Percentiles rank a stretch among this genome's conserved stretches.
These are phyloP conservation scores for Cystobasidium pallidum DNA, from an alignment of 1,284 basidiomycete species.

Conservation along the genomic window DNA sequence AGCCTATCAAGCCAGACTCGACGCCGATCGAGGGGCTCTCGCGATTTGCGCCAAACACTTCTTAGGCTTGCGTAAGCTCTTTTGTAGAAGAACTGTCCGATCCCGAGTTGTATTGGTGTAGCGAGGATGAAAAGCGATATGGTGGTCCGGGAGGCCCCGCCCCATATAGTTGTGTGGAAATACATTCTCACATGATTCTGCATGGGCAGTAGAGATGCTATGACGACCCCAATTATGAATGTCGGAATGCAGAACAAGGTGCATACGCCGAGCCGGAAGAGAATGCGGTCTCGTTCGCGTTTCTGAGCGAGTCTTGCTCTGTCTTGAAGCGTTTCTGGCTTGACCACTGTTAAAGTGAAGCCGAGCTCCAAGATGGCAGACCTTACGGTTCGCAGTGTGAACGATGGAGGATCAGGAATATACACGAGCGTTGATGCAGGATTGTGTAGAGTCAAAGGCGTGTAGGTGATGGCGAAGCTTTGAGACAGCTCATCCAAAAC, in stretches of 20 bases:
- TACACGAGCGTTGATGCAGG: conserved; percentile 61
- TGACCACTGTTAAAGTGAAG: conserved; percentile 58
- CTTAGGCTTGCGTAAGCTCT: conserved; percentile 54
- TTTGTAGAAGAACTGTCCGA: conserved; percentile 59
- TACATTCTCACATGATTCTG: conserved; percentile 61
- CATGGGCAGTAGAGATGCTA: conserved; percentile 68
- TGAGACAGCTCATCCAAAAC: conserved; percentile 61
- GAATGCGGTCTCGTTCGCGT: conserved; percentile 64
- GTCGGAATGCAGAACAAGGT: conserved; percentile 71
- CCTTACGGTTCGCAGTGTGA: conserved; percentile 70
- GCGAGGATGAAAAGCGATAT: conserved; percentile 68
- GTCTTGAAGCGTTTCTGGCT: conserved; percentile 61
- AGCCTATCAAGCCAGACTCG: conserved; percentile 48
- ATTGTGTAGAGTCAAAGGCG: conserved; percentile 18
- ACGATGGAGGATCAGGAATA: conserved; percentile 62
- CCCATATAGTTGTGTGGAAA: conserved; percentile 68
- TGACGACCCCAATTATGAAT: conserved; percentile 76
- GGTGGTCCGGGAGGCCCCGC: conserved; percentile 62
- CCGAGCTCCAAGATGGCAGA: conserved; percentile 58
- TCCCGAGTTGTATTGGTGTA: conserved; percentile 65
- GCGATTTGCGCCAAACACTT: conserved; percentile 50
- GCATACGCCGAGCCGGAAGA: conserved; percentile 65
- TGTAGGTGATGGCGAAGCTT: conserved; percentile 30
- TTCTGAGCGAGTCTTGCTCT: conserved; percentile 65
- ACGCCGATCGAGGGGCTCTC: conserved; percentile 34